Percentiles rank a stretch among this genome's conserved stretches.
Evolutionary conservation across 176 grass and related monocot genomes (phyloP).

Genomic region (Musa troglodytarum): DNA sequence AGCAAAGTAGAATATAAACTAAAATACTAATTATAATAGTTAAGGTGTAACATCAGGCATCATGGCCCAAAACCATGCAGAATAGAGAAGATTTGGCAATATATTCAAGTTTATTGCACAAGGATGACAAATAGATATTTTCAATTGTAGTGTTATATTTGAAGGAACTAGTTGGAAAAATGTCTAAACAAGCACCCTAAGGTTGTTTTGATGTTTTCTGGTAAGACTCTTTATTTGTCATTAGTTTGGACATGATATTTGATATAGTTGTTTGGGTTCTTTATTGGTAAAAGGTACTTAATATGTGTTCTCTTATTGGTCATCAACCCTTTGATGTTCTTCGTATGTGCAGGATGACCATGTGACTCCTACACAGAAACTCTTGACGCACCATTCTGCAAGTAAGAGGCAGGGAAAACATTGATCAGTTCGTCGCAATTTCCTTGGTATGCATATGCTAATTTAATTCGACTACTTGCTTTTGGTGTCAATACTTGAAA

Average conservation of each 20-base stretch:
- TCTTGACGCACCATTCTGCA: slow-evolving; percentile 45
- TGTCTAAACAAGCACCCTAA: too few relatives aligned
- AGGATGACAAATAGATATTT: too few relatives aligned
- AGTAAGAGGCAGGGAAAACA: slow-evolving; percentile 73
- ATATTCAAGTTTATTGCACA: too few relatives aligned
- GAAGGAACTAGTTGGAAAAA: too few relatives aligned
- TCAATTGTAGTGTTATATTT: too few relatives aligned
- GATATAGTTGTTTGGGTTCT: neutral
- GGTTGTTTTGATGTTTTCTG: too few relatives aligned
- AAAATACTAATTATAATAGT: too few relatives aligned
- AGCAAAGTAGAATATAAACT: too few relatives aligned
- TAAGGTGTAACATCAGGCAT: too few relatives aligned
- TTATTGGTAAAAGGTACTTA: neutral
- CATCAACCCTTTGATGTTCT: neutral
- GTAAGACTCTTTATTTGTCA: neutral
- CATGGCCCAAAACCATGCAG: too few relatives aligned
- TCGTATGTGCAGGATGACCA: slow-evolving; percentile 70
- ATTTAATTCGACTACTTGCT: neutral
- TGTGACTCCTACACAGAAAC: slow-evolving; percentile 52
- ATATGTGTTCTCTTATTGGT: neutral
- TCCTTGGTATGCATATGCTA: neutral
- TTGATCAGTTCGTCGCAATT: slow-evolving; percentile 21
- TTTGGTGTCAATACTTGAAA: neutral
- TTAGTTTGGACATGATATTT: neutral
- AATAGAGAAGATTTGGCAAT: too few relatives aligned